Evolutionary conservation across 1,139 yeast genomes (phyloP).

Genomic region (Hyphopichia burtonii): DNA sequence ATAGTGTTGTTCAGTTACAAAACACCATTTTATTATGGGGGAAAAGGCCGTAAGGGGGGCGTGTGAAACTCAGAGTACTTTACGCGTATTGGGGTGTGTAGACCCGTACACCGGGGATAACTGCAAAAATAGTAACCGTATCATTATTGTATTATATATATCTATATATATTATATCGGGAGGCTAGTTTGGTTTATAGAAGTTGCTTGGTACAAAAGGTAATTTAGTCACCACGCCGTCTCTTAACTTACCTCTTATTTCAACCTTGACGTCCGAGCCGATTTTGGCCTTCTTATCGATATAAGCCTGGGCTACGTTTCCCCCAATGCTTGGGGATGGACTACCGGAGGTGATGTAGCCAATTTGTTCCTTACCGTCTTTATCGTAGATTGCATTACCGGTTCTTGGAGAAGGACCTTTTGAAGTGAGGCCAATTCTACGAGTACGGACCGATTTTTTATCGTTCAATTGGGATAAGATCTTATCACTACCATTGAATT

Average conservation of each 20-base stretch:
- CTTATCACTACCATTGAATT: slow-evolving; percentile 75
- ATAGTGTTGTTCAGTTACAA: not conserved
- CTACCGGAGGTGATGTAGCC: slow-evolving; percentile 90
- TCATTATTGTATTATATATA: too few relatives aligned
- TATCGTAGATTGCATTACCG: slow-evolving; percentile 65
- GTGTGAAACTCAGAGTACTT: not conserved
- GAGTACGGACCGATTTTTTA: slow-evolving; percentile 54
- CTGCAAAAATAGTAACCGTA: too few relatives aligned
- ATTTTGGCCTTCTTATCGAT: slow-evolving; percentile 72
- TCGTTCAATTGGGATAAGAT: slow-evolving; percentile 70
- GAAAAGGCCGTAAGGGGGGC: not conserved
- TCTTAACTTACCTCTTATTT: slow-evolving; percentile 80
- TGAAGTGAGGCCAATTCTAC: slow-evolving; percentile 73
- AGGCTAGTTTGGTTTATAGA: too few relatives aligned
- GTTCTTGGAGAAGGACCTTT: slow-evolving; percentile 94
- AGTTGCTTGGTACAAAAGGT: slow-evolving; percentile 79
- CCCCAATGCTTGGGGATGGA: slow-evolving; percentile 82
- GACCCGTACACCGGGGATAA: too few relatives aligned
- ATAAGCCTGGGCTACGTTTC: slow-evolving; percentile 91
- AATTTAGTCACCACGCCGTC: slow-evolving; percentile 72
- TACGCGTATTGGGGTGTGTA: not conserved
- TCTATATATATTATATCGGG: too few relatives aligned
- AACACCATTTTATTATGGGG: not conserved
- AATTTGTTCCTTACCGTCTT: slow-evolving; percentile 49
- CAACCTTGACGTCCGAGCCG: slow-evolving; percentile 72